Percentiles rank a stretch among this genome's conserved stretches.
phyloP scores from a whole-genome alignment of 2,329 filamentous ascomycete species.

The Penicillium sp. region DNA sequence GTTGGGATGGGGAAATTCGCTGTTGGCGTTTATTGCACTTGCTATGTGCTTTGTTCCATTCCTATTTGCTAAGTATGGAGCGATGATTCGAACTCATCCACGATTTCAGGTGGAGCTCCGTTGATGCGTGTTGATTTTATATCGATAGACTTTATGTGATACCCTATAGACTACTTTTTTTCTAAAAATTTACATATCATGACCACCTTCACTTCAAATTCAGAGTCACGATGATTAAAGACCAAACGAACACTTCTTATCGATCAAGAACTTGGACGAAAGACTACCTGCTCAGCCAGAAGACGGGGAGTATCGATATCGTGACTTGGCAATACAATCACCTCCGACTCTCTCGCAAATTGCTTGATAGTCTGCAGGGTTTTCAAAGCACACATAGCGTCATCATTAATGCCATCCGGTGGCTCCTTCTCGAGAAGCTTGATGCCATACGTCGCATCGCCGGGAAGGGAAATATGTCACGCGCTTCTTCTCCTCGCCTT shows the following conservation, averaged over 20 bases:
- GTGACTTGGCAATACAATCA: slow-evolving; percentile 16
- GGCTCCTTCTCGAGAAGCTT: slow-evolving; percentile 32
- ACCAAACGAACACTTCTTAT: neutral
- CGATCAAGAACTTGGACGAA: neutral
- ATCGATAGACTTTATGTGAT: neutral
- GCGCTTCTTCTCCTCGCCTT: neutral
- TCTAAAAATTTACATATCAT: slow-evolving; percentile 27
- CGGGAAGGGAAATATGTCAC: slow-evolving; percentile 13
- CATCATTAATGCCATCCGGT: slow-evolving; percentile 34
- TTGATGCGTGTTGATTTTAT: neutral
- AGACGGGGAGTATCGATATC: slow-evolving; percentile 12
- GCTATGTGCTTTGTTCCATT: slow-evolving; percentile 46
- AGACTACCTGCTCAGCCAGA: slow-evolving; percentile 10
- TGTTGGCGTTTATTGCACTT: slow-evolving; percentile 58
- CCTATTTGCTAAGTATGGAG: slow-evolving; percentile 38
- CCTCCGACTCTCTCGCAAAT: slow-evolving; percentile 24
- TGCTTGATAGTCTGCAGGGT: slow-evolving; percentile 34
- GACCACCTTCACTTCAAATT: neutral
- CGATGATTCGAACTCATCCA: slow-evolving; percentile 28
- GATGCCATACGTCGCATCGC: slow-evolving; percentile 31
- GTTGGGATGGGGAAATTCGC: slow-evolving; percentile 53
- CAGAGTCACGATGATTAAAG: neutral
- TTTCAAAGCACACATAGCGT: slow-evolving; percentile 30
- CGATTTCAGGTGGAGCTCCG: neutral
- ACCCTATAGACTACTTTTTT: neutral